Conservation (phyloP, 768 basidiomycete species). For the Saitozyma sp. region DNA sequence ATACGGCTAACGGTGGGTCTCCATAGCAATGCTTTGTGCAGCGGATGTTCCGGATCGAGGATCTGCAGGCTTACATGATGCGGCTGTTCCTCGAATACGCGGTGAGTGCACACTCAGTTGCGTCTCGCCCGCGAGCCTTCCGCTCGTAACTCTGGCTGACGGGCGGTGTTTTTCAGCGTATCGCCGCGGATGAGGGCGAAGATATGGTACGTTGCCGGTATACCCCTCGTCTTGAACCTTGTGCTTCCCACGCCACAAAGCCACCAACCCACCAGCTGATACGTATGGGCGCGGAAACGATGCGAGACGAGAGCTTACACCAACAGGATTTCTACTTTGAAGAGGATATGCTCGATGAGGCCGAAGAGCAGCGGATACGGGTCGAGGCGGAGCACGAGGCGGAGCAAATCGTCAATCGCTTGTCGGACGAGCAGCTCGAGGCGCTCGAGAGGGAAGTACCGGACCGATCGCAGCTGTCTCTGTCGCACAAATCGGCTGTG, state of each 20-base stretch:
- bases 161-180: constrained; percentile 13
- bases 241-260: too few species aligned
- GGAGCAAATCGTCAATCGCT: too few species aligned
- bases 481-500: too few species aligned
- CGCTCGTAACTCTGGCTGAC: not conserved
- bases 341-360: not conserved
- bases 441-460: too few species aligned
- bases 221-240: not conserved
- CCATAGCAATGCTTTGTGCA: constrained; percentile 45
- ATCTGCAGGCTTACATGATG: constrained; percentile 53
- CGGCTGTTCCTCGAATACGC: constrained; percentile 53
- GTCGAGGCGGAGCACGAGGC: not conserved
- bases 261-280: too few species aligned
- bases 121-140: not conserved
- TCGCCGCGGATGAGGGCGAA: constrained; percentile 41
- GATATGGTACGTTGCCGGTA: constrained; percentile 31
- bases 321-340: constrained; percentile 1
- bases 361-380: not conserved
- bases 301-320: too few species aligned
- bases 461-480: too few species aligned
- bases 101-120: constrained; percentile 20
- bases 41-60: constrained; percentile 51
- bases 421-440: too few species aligned
- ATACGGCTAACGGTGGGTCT: not conserved
- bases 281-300: too few species aligned